Conservation (phyloP, 345 rosid genomes). For the Isatis tinctoria region DNA sequence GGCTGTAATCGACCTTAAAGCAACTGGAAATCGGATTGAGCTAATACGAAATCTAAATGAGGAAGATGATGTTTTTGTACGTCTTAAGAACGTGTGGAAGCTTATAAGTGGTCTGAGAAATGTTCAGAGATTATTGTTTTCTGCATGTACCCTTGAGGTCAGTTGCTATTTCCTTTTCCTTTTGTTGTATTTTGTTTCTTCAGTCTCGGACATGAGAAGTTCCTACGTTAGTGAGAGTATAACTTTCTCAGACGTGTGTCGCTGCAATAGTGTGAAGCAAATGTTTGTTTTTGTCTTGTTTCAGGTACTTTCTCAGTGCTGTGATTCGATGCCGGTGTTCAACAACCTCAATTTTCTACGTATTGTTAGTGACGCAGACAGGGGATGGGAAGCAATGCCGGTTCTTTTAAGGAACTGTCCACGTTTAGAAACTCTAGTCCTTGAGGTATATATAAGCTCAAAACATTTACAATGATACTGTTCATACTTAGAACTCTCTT, state of each 20-base stretch:
- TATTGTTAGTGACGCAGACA: not conserved
- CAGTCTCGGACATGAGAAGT: too few relatives aligned
- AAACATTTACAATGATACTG: not conserved
- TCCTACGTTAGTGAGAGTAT: too few relatives aligned
- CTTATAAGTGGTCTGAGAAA: not conserved
- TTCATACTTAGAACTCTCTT: not conserved
- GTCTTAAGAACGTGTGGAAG: constrained; percentile 5
- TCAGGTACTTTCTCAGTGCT: not conserved
- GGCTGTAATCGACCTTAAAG: not conserved
- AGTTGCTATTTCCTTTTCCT: not conserved
- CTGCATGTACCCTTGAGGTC: not conserved
- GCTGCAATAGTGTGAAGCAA: too few relatives aligned
- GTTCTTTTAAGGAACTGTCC: not conserved
- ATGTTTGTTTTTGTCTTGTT: not conserved
- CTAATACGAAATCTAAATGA: not conserved
- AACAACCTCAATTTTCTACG: not conserved
- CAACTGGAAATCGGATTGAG: not conserved
- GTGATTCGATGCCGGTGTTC: not conserved
- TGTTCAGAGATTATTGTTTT: not conserved
- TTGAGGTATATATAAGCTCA: not conserved
- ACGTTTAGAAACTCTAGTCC: not conserved
- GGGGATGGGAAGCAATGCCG: not conserved
- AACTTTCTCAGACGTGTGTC: too few relatives aligned
- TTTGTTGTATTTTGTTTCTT: too few relatives aligned
- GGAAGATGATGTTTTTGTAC: not conserved